These are phyloP conservation scores for Populus tremula DNA, from an alignment of 345 rosid genomes.

Conservation along the genomic window DNA sequence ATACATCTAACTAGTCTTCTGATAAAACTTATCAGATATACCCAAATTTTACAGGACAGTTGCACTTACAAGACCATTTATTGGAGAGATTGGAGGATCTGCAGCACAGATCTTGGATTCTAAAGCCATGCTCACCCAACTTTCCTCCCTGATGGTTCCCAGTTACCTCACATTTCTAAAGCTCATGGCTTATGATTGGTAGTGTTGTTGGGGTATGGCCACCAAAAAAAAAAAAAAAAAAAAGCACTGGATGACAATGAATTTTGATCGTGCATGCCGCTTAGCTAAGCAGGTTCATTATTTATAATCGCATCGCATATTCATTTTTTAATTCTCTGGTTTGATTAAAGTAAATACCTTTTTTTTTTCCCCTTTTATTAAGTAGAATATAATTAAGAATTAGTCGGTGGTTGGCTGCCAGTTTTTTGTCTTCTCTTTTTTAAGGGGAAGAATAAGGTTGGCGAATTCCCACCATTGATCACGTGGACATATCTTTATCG, in stretches of 20 bases:
- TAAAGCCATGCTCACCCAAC: neutral
- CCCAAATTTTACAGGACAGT: too few species aligned
- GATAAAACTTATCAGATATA: too few species aligned
- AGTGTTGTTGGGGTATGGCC: slow-evolving; percentile 32
- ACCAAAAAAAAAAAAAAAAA: neutral
- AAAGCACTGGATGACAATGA: neutral
- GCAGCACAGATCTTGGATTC: neutral
- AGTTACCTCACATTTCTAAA: neutral
- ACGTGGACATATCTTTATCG: slow-evolving; percentile 33
- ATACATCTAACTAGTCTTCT: too few species aligned
- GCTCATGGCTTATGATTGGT: slow-evolving; percentile 20
- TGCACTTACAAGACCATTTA: too few species aligned
- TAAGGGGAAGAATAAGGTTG: slow-evolving; percentile 8
- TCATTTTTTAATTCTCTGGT: neutral
- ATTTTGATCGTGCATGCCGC: slow-evolving; percentile 9
- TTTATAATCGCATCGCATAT: slow-evolving; percentile 8
- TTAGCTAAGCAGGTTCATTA: slow-evolving; percentile 5
- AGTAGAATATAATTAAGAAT: neutral
- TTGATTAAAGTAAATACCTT: neutral
- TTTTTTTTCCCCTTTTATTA: neutral
- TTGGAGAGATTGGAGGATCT: neutral
- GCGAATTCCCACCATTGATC: slow-evolving; percentile 36
- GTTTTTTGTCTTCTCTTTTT: neutral
- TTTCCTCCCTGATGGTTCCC: too few species aligned
- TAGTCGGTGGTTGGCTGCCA: slow-evolving; percentile 7